Conservation (phyloP, 345 rosid species). For the Raphanus raphanistrum region DNA sequence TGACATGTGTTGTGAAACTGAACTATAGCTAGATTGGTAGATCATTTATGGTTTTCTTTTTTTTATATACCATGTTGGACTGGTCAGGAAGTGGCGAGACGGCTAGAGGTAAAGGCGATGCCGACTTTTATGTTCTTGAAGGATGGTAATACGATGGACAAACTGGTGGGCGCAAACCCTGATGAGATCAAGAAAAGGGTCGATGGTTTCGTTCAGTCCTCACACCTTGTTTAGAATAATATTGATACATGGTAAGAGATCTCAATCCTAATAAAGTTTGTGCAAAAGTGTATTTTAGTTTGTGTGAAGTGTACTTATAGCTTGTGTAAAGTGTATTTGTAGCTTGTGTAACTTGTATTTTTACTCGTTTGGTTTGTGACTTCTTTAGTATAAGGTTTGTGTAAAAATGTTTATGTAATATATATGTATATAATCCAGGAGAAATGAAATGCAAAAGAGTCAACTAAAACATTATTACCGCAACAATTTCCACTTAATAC, state of each 20-base stretch:
- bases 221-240: conserved; percentile 31
- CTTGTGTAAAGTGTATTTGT: not conserved
- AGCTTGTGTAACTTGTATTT: conserved; percentile 6
- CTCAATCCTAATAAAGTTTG: conserved; percentile 10
- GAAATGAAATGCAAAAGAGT: not conserved
- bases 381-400: conserved; percentile 6
- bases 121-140: conserved; percentile 80
- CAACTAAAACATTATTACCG: not conserved
- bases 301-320: not conserved
- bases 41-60: not conserved
- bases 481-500: conserved; percentile 11
- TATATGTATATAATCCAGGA: not conserved
- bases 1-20: not conserved
- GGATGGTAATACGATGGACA: conserved; percentile 62
- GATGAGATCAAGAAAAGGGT: conserved; percentile 85
- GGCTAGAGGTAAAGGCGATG: conserved; percentile 64
- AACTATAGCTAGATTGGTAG: not conserved
- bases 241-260: not conserved
- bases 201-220: conserved; percentile 60
- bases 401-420: not conserved
- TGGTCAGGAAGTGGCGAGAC: conserved; percentile 68
- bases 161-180: conserved; percentile 86
- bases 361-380: conserved; percentile 1
- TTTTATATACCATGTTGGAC: conserved; percentile 12
- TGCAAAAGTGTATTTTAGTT: not conserved